These are phyloP conservation scores for Epichloe coenophiala DNA, from an alignment of 2,329 filamentous ascomycete genomes.

Conservation along the genomic window DNA sequence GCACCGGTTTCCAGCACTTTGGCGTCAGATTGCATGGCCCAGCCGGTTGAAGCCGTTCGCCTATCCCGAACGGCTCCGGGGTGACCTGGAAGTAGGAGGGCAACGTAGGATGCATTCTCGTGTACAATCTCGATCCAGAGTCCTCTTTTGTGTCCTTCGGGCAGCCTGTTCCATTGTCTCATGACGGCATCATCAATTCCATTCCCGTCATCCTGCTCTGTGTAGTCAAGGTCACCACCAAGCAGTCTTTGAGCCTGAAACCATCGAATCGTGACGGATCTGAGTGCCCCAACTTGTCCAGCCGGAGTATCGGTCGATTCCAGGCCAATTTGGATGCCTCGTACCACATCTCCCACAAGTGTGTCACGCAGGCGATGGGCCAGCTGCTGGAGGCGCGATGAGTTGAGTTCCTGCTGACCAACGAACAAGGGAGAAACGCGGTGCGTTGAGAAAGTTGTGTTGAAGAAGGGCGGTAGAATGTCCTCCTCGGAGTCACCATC, in stretches of 20 bases:
- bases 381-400: constrained; percentile 26
- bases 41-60: constrained; percentile 5
- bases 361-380: constrained; percentile 37
- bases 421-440: constrained; percentile 40
- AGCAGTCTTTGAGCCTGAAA: constrained; percentile 21
- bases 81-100: constrained; percentile 33
- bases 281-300: constrained; percentile 28
- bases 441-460: constrained; percentile 44
- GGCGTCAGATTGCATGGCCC: constrained; percentile 11
- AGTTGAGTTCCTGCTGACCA: constrained; percentile 26
- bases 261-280: constrained; percentile 35
- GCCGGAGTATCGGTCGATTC: constrained; percentile 26
- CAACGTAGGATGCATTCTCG: constrained; percentile 37
- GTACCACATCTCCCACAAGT: constrained; percentile 45
- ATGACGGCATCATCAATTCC: constrained; percentile 7
- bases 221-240: constrained; percentile 14
- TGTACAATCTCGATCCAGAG: constrained; percentile 37
- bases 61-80: constrained; percentile 6
- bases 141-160: constrained; percentile 15
- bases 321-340: constrained; percentile 41
- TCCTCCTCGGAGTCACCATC: constrained; percentile 14
- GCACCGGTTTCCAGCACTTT: neutral
- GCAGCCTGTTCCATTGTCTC: constrained; percentile 6
- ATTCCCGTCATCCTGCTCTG: constrained; percentile 8
- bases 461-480: constrained; percentile 33